Conservation (phyloP, 352 stramenopile species). For the Saprolegnia parasitica region DNA sequence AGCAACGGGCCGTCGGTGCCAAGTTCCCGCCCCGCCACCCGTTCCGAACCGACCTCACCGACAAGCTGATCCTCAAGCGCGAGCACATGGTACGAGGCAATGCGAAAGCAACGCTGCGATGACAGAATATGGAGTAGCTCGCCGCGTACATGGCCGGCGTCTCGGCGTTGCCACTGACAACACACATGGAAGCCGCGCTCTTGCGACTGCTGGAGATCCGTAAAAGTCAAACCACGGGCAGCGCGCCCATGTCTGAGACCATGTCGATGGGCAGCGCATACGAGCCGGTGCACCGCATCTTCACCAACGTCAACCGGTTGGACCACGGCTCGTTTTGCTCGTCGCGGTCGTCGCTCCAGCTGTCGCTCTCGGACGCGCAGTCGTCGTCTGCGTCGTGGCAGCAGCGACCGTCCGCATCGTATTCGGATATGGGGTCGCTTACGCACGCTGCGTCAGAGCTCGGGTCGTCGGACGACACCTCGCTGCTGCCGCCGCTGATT, state of each 20-base stretch:
- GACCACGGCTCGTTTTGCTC: conserved; percentile 1
- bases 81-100: conserved; percentile 20
- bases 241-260: not conserved
- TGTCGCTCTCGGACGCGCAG: not conserved
- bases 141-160: conserved; percentile 16
- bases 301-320: not conserved
- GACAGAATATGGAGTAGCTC: too few relatives aligned
- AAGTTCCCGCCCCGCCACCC: conserved; percentile 23
- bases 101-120: too few relatives aligned
- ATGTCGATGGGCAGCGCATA: not conserved
- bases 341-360: not conserved
- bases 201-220: conserved; percentile 22
- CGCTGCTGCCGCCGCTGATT: not conserved
- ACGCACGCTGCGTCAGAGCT: not conserved
- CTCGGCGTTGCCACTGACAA: not conserved
- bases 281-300: conserved; percentile 11
- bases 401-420: not conserved
- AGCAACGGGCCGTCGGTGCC: conserved; percentile 8
- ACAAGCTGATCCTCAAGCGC: conserved; percentile 5
- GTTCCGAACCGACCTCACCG: conserved; percentile 17
- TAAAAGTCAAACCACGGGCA: not conserved
- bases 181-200: conserved; percentile 22
- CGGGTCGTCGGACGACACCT: not conserved
- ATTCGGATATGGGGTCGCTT: not conserved
- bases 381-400: conserved; percentile 8